Evolutionary conservation across 1,139 yeast species (phyloP), one percentile per base, ranked within the genome.

Genomic region (Keqinozyma sinolaborantium): DNA sequence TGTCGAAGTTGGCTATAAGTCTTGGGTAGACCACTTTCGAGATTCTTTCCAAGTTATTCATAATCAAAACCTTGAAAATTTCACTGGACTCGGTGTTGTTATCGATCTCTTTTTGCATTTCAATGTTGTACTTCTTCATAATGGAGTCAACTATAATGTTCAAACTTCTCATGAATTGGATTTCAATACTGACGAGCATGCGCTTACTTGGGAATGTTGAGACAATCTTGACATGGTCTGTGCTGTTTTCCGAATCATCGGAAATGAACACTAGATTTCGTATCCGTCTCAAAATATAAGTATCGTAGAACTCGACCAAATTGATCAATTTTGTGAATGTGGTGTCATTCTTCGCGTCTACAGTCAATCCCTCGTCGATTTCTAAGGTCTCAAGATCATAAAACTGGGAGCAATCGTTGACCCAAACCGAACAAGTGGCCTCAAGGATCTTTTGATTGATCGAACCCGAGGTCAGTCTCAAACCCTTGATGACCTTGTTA

Each of bases 141-240:
- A 67, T 53, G 2, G 73, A 64, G 34, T 69, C 74, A 26, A 66
- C 53, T 4, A 68, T 42, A 16, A 66, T 63, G 30, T 64, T 64
- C 45, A 69, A 54, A 44, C 70, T 62, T 48, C 75, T 51, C 68
- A 69, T 64, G 40, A 69, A 69, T 41, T 69, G 75, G 30, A 69
- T 67, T 44, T 69, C 75, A 34, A 69, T 52, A 38, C 71, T 62
- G 1, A 68, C 68, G 32, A 69, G 48, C 30, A 58, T 56, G 32
- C 70, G 50, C 35, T 68, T 68, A 38, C 66, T 64, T 10, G 75
- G 74, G 36, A 64, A 59, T 2, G 65, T 45, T 1, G 60, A 40
- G 1, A 59, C 59, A 20, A 64, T 59, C 16, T 60, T 51, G 7
- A 59, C 52, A 24, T 33, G 33, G 16, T 29, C 37, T 18, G 44